Percentiles rank a stretch among this genome's conserved stretches.
Evolutionary conservation across 192 early-diverging fungal species (phyloP).

Genomic region (Podila horticola): DNA sequence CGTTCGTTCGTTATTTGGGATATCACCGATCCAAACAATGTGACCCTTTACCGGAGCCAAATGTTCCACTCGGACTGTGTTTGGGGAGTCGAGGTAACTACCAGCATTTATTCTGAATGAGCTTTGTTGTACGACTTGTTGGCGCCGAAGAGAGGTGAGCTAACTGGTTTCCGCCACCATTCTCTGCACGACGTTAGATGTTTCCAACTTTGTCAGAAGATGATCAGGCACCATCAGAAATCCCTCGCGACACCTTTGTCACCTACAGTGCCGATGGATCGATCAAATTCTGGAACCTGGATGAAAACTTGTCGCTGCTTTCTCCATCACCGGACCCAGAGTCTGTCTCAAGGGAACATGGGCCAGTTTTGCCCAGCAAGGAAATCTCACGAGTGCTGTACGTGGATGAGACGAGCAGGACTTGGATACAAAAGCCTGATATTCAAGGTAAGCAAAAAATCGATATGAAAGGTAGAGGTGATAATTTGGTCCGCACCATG

Average conservation of each 20-base stretch:
- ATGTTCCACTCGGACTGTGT: slow-evolving; percentile 80
- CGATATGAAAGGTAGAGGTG: slow-evolving; percentile 12
- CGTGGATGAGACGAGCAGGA: slow-evolving; percentile 39
- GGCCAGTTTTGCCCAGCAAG: slow-evolving; percentile 1
- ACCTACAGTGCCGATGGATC: slow-evolving; percentile 84
- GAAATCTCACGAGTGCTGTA: slow-evolving; percentile 47
- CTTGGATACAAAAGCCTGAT: slow-evolving; percentile 34
- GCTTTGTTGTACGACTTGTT: background rate
- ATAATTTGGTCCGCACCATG: background rate
- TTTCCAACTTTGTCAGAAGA: slow-evolving; percentile 25
- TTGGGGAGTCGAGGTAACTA: slow-evolving; percentile 83
- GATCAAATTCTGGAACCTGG: slow-evolving; percentile 83
- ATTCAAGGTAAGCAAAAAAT: slow-evolving; percentile 8
- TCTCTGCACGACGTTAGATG: slow-evolving; percentile 33
- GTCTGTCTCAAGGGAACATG: background rate
- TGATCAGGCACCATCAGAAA: background rate
- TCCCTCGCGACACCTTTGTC: slow-evolving; percentile 71
- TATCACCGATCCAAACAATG: slow-evolving; percentile 64
- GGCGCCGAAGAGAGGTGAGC: background rate
- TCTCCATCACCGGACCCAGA: background rate
- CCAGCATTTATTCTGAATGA: background rate
- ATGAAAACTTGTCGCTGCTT: slow-evolving; percentile 30
- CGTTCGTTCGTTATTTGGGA: slow-evolving; percentile 82
- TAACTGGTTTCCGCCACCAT: background rate
- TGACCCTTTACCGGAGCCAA: slow-evolving; percentile 68